phyloP scores from a whole-genome alignment of 2,329 filamentous ascomycete genomes.

The Diaporthe amygdali region DNA sequence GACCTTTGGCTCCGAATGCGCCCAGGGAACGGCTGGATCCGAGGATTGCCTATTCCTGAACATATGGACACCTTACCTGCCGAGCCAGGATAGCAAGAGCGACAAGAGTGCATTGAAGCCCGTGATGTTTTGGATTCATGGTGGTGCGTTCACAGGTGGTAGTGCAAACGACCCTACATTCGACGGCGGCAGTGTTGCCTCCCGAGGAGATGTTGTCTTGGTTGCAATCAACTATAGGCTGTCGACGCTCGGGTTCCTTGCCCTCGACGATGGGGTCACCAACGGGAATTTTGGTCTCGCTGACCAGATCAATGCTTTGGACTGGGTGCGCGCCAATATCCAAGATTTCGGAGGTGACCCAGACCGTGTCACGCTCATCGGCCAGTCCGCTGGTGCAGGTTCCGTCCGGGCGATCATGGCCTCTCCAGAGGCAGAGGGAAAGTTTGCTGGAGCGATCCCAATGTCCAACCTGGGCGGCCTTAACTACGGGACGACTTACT shows the following conservation, averaged over 20 bases:
- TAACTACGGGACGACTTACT: constrained; percentile 63
- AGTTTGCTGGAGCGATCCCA: constrained; percentile 53
- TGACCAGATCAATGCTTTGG: constrained; percentile 54
- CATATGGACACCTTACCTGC: constrained; percentile 48
- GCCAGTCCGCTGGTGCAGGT: constrained; percentile 58
- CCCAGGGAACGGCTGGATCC: constrained; percentile 42
- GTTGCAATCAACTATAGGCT: constrained; percentile 67
- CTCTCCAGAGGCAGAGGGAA: constrained; percentile 50
- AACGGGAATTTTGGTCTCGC: constrained; percentile 55
- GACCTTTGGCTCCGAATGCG: constrained; percentile 43
- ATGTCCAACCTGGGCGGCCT: constrained; percentile 47
- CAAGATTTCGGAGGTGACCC: constrained; percentile 62
- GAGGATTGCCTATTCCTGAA: constrained; percentile 56
- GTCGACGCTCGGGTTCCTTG: constrained; percentile 62
- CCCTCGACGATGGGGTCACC: constrained; percentile 50
- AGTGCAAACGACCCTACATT: constrained; percentile 41
- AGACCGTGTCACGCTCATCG: constrained; percentile 59
- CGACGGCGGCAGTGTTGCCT: constrained; percentile 62
- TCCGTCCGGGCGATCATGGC: constrained; percentile 57
- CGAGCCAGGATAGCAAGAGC: constrained; percentile 30
- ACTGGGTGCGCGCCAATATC: constrained; percentile 58
- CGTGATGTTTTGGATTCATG: constrained; percentile 46
- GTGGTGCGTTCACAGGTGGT: constrained; percentile 61
- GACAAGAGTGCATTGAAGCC: constrained; percentile 36
- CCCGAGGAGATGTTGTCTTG: constrained; percentile 63